Conservation (phyloP, 192 early-diverging fungal genomes). For the Phycomyces nitens region DNA sequence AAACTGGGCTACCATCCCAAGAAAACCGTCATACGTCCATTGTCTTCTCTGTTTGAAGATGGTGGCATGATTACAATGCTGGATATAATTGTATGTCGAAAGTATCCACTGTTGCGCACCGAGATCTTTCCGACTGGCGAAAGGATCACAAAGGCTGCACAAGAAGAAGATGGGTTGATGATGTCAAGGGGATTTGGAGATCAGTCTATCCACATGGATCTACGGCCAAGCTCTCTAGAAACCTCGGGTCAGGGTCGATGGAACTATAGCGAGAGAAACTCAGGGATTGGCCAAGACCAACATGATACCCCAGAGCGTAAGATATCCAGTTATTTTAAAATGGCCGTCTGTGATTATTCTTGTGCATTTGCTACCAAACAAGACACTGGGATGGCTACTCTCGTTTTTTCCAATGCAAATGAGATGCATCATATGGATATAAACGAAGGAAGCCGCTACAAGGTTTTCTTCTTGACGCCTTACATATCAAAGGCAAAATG, state of each 20-base stretch:
- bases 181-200: not conserved
- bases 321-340: conserved; percentile 39
- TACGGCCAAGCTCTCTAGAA: not conserved
- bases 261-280: too few species aligned
- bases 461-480: conserved; percentile 32
- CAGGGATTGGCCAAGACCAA: not conserved
- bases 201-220: too few species aligned
- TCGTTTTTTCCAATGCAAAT: conserved; percentile 49
- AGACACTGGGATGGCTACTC: conserved; percentile 25
- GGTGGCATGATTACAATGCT: conserved; percentile 61
- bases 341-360: conserved; percentile 48
- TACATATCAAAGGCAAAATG: conserved; percentile 13
- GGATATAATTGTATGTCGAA: conserved; percentile 56
- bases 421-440: conserved; percentile 34
- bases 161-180: conserved; percentile 49
- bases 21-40: conserved; percentile 22
- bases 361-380: not conserved
- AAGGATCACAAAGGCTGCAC: conserved; percentile 38
- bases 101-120: conserved; percentile 48
- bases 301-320: conserved; percentile 23
- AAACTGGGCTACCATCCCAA: conserved; percentile 54
- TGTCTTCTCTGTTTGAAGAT: conserved; percentile 37
- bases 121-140: conserved; percentile 48
- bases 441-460: conserved; percentile 54
- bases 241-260: not conserved